A percentile compares a stretch with the other conserved stretches of the same genome.
phyloP scores from a whole-genome alignment of 2,329 filamentous ascomycete genomes.

The Aspergillus intermedius region DNA sequence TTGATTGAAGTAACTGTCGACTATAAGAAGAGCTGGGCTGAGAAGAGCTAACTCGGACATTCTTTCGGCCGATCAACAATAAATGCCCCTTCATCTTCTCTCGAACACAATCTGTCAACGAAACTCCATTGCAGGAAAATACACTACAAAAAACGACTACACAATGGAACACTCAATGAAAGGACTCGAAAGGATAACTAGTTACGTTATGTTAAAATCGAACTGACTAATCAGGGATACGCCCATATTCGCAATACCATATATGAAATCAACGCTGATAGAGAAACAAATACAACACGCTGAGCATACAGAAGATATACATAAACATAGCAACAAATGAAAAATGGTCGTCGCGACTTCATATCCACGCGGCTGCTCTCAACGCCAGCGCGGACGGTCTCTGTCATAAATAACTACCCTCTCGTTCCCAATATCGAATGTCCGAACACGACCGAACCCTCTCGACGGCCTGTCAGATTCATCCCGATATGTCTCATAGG shows the following conservation, averaged over 20 bases:
- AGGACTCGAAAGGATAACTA: not conserved
- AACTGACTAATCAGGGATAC: too few relatives aligned
- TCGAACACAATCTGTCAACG: not conserved
- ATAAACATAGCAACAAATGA: too few relatives aligned
- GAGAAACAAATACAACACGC: too few relatives aligned
- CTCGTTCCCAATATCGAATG: constrained; percentile 1
- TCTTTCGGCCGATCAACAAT: constrained; percentile 3
- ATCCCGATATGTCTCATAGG: constrained; percentile 4
- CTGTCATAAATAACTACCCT: not conserved
- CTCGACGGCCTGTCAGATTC: constrained; percentile 4
- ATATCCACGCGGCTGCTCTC: not conserved
- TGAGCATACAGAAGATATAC: too few relatives aligned
- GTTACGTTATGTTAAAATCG: too few relatives aligned
- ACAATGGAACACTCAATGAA: not conserved
- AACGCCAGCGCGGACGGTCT: not conserved
- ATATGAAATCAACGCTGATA: too few relatives aligned
- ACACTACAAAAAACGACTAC: too few relatives aligned
- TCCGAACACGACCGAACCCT: constrained; percentile 5
- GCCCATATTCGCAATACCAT: too few relatives aligned
- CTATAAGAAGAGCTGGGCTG: too few relatives aligned
- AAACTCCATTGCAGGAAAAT: not conserved
- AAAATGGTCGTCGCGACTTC: too few relatives aligned
- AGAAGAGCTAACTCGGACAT: constrained; percentile 3
- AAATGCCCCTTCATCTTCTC: not conserved
- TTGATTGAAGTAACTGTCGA: not conserved